Conservation (phyloP, 352 stramenopile genomes). For the Globisporangium paroecandrum region DNA sequence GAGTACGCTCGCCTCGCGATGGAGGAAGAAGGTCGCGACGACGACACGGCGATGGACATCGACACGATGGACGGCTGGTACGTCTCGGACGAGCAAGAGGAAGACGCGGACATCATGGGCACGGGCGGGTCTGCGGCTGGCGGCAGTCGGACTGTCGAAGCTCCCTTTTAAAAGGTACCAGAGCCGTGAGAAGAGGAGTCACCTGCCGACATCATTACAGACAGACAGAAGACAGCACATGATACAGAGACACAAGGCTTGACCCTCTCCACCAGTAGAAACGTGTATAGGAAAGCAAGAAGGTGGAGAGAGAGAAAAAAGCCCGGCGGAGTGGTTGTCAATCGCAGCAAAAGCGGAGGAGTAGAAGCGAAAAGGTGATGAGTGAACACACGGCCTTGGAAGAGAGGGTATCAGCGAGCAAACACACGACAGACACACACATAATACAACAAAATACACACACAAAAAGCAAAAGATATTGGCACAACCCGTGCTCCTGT, state of each 20-base stretch:
- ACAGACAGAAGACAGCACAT: background rate
- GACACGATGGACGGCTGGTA: slow-evolving; percentile 90
- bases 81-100: slow-evolving; percentile 78
- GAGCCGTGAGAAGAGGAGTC: background rate
- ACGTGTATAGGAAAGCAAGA: background rate
- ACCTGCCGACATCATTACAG: background rate
- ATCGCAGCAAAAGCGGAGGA: background rate
- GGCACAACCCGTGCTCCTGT: background rate
- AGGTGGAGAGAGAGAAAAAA: background rate
- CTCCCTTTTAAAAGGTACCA: slow-evolving; percentile 43
- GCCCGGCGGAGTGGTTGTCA: background rate
- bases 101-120: slow-evolving; percentile 53
- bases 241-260: slow-evolving; percentile 1
- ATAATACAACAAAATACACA: slow-evolving; percentile 3
- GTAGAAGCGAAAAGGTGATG: background rate
- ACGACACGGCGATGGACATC: slow-evolving; percentile 87
- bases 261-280: background rate
- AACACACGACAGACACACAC: background rate
- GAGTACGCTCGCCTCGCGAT: slow-evolving; percentile 97
- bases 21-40: slow-evolving; percentile 94
- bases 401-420: background rate
- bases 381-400: background rate
- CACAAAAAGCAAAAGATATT: background rate
- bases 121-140: slow-evolving; percentile 19
- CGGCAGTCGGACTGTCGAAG: slow-evolving; percentile 63